Conservation (phyloP, 805 yeast species). For the Yarrowia sp. region DNA sequence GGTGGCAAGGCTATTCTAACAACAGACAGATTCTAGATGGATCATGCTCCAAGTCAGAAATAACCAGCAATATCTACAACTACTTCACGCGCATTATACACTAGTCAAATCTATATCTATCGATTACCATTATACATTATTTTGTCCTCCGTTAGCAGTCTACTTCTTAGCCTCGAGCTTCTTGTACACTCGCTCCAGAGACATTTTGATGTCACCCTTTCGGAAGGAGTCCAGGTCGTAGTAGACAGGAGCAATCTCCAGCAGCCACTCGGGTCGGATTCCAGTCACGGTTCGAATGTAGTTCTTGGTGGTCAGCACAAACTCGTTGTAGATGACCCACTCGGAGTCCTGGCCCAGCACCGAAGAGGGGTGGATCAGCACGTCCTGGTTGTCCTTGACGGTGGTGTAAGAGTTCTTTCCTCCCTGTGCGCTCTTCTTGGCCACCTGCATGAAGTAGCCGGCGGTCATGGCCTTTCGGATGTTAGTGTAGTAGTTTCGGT, state of each 20-base stretch:
- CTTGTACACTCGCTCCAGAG: constrained; percentile 58
- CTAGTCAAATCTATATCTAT: constrained; percentile 14
- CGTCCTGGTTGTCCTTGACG: constrained; percentile 94
- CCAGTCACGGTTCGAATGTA: constrained; percentile 92
- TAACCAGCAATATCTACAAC: too few species aligned
- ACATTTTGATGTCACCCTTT: constrained; percentile 69
- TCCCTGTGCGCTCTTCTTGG: constrained; percentile 64
- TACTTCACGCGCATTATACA: not conserved
- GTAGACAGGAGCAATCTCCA: constrained; percentile 74
- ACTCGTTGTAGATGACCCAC: constrained; percentile 93
- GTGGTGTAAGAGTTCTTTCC: constrained; percentile 65
- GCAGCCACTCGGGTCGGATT: constrained; percentile 88
- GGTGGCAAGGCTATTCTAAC: too few species aligned
- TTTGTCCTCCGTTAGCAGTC: constrained; percentile 10
- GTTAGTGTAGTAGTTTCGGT: constrained; percentile 65
- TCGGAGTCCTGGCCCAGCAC: constrained; percentile 85
- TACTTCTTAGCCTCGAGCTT: constrained; percentile 39
- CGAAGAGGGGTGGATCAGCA: constrained; percentile 88
- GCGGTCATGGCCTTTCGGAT: constrained; percentile 81
- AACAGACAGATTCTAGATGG: too few species aligned
- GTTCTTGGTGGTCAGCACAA: constrained; percentile 88
- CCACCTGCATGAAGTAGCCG: constrained; percentile 99
- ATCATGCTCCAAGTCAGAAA: too few species aligned
- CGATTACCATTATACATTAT: constrained; percentile 24
- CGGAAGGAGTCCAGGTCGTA: constrained; percentile 61